Evolutionary conservation across 1,284 basidiomycete species (phyloP).

Genomic region (Cryptococcus depauperatus): DNA sequence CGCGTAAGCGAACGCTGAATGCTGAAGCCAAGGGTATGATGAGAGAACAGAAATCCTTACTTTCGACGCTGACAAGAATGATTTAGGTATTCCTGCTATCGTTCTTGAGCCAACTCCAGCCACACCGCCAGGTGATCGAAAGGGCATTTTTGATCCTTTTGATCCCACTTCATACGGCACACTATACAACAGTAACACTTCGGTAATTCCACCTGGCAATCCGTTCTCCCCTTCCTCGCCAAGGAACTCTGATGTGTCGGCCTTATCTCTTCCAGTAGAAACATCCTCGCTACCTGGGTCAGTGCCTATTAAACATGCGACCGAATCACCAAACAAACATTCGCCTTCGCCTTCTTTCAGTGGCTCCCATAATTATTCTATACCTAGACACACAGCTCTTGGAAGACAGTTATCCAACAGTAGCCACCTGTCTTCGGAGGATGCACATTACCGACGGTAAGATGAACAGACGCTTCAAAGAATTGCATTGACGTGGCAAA

Average conservation of each 20-base stretch:
- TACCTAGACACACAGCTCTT: background rate
- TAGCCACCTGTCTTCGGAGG: slow-evolving; percentile 30
- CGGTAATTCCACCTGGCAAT: background rate
- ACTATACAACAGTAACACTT: background rate
- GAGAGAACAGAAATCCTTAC: too few species aligned
- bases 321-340: too few species aligned
- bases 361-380: background rate
- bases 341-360: background rate
- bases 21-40: slow-evolving; percentile 24
- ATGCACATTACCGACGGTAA: slow-evolving; percentile 24
- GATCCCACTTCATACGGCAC: too few species aligned
- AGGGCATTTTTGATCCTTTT: too few species aligned
- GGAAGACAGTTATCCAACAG: slow-evolving; percentile 16
- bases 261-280: background rate
- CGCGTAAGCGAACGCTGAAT: slow-evolving; percentile 23
- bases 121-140: slow-evolving; percentile 25
- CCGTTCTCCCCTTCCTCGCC: background rate
- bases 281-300: too few species aligned
- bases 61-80: background rate
- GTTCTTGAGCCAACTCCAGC: slow-evolving; percentile 37
- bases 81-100: slow-evolving; percentile 41
- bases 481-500: background rate
- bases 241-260: background rate
- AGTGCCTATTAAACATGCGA: too few species aligned
- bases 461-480: slow-evolving; percentile 2